Conservation (phyloP, 257 asterid genomes). For the Lycium barbarum region DNA sequence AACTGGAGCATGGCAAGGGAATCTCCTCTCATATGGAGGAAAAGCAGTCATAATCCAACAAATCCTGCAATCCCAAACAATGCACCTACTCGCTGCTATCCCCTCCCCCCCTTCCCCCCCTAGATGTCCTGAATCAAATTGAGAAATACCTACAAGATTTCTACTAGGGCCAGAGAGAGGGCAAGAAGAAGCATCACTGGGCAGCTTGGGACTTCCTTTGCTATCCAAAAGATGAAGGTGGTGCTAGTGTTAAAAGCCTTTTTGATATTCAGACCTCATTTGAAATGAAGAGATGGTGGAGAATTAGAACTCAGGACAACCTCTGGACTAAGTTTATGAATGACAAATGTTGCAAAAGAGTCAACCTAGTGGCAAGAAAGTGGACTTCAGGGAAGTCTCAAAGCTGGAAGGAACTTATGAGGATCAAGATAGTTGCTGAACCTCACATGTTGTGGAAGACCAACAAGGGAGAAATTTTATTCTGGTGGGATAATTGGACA, state of each 20-base stretch:
- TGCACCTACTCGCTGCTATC: no score
- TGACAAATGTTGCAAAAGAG: not conserved
- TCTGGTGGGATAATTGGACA: no score
- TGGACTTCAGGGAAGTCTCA: not conserved
- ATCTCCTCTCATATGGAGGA: no score
- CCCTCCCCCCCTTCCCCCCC: no score
- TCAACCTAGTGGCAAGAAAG: not conserved
- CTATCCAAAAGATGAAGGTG: not conserved
- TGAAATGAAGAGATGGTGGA: not conserved
- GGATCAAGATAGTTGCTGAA: not conserved
- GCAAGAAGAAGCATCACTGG: not conserved
- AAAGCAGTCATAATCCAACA: no score
- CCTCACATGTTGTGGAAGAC: not conserved
- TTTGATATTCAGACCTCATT: not conserved
- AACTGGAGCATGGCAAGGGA: not conserved
- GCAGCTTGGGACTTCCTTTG: not conserved
- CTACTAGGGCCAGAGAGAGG: not conserved
- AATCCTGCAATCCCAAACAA: no score
- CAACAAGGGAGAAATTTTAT: not conserved
- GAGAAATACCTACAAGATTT: not conserved
- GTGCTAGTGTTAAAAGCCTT: no score
- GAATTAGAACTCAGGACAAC: no score
- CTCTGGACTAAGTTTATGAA: no score
- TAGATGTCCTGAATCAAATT: not conserved
- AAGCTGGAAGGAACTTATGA: not conserved